phyloP scores from a whole-genome alignment of 2,329 filamentous ascomycete genomes.

The Paracorniculantispora psalliotae region DNA sequence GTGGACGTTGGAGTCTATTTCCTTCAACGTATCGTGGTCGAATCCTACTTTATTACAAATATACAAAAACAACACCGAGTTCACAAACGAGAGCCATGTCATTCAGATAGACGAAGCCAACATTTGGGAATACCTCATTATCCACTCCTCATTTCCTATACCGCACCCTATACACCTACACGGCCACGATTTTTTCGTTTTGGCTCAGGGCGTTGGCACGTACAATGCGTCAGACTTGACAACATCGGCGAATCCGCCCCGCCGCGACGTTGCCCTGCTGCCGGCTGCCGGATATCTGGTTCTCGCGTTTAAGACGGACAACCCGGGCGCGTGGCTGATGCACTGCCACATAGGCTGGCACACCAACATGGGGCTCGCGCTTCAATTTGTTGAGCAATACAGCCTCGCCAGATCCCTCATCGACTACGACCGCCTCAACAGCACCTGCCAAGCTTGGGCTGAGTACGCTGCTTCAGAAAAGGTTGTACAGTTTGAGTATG shows the following conservation, averaged over 20 bases:
- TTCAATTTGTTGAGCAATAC: background rate
- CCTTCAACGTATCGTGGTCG: background rate
- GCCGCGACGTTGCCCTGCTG: slow-evolving; percentile 48
- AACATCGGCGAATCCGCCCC: slow-evolving; percentile 39
- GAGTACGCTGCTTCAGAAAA: background rate
- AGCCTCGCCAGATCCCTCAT: background rate
- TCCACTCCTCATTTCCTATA: slow-evolving; percentile 12
- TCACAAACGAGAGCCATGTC: background rate
- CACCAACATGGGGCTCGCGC: slow-evolving; percentile 36
- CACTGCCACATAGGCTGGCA: slow-evolving; percentile 58
- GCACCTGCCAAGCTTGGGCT: background rate
- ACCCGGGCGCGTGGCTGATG: slow-evolving; percentile 50
- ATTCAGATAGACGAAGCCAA: slow-evolving; percentile 7
- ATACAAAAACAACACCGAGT: background rate
- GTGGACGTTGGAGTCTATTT: background rate
- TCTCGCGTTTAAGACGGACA: slow-evolving; percentile 42
- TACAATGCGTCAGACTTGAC: slow-evolving; percentile 3
- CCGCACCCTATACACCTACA: slow-evolving; percentile 22
- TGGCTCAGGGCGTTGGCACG: slow-evolving; percentile 16
- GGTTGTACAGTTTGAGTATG: background rate
- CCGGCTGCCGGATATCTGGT: slow-evolving; percentile 40
- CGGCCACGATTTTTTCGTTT: slow-evolving; percentile 20
- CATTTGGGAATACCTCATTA: slow-evolving; percentile 19
- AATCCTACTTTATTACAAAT: background rate
- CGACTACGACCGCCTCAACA: background rate